Base-by-base conservation (phyloP, 116 monocot genomes). In the Papilionanthe hybrid region DNA sequence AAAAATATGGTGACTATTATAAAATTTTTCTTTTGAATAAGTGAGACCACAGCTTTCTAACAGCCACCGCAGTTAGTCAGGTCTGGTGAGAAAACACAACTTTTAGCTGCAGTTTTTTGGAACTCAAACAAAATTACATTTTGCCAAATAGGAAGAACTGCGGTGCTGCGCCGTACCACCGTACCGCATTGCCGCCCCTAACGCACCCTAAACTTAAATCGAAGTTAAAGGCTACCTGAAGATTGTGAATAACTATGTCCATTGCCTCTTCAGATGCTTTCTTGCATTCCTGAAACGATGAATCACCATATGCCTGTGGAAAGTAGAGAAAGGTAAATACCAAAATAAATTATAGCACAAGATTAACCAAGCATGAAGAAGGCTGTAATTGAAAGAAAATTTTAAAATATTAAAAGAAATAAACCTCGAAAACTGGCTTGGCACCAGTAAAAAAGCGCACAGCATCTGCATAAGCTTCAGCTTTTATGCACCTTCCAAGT, bases 401-500 rank as follows among this genome's bases (percentile, higher is more conserved):
- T 57, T 41, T 9, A 41, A 80, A 72, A 42, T 68, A 50, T 15
- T 56, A 58, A 81, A 20, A 44, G 43, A 30, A 82, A 17, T 74
- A 9, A 71, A 97, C 97, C 94, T 99, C 87, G 86, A 99, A 99
- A 78, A 99, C 90, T 43, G 98, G 98, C 69, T 89, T 99, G 41
- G 98, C 91, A 81, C 98, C 98, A 78, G 86, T 93, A 78, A 94
- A 99, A 85, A 90, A 91, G 66, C 87, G 91, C 76, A 99, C 98
- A 67, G 95, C 98, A 88, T 99, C 95, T n/a, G 95, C 88, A 91
- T 99, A 99, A 79, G 98, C 95, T 99, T 99, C 98, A 72, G 89
- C 77, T 75, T 95, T 93, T 44, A 94, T 99, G 78, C 95, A 99
- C 72, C 95, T 95, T 68, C 86, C 83, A 85, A 99, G 95, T 79